Percentiles rank a stretch among this genome's conserved stretches.
These are phyloP conservation scores for Polytolypa hystricis DNA, from an alignment of 2,329 filamentous ascomycete species.

Conservation along the genomic window DNA sequence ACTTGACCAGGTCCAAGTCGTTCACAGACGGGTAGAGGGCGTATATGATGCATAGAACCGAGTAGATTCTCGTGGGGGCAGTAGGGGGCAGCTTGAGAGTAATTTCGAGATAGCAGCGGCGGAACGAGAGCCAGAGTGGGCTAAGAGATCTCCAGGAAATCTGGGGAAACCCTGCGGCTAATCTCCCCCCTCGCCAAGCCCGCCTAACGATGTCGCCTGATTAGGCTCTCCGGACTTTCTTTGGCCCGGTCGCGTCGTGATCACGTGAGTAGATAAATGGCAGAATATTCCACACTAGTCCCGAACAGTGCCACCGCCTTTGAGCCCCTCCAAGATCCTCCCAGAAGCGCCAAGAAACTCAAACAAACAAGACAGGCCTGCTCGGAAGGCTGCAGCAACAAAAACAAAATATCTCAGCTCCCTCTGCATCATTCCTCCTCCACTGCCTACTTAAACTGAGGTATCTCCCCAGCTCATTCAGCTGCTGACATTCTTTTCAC, in stretches of 20 bases:
- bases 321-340: neutral
- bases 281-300: neutral
- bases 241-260: neutral
- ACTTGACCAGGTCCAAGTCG: too few species aligned
- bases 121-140: too few species aligned
- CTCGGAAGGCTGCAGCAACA: constrained; percentile 4
- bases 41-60: neutral
- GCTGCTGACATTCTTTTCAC: too few species aligned
- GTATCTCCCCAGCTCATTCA: too few species aligned
- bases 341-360: constrained; percentile 1
- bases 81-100: neutral
- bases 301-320: neutral
- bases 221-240: neutral
- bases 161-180: constrained; percentile 5
- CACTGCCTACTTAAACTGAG: too few species aligned
- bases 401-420: too few species aligned
- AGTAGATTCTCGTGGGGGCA: neutral
- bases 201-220: neutral
- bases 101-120: too few species aligned
- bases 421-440: too few species aligned
- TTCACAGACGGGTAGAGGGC: neutral
- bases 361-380: constrained; percentile 2
- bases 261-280: neutral
- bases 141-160: constrained; percentile 3
- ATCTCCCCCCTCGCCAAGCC: neutral